Base-by-base conservation (phyloP, 108 stramenopile species). In the Cyclotella distinguenda region DNA sequence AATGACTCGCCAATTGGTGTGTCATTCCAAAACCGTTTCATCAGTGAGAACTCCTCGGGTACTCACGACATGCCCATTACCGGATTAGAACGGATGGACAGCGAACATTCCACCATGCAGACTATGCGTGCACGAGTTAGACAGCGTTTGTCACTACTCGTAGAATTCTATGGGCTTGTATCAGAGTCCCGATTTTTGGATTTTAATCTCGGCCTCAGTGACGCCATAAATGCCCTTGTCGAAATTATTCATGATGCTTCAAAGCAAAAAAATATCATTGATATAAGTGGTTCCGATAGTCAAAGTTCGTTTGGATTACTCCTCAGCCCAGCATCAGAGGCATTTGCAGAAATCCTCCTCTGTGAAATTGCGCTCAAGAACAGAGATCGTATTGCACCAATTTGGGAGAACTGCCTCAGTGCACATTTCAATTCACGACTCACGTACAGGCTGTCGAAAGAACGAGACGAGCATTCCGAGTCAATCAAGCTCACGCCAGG, bases 281-380 rank as follows among this genome's bases (percentile, higher is more conserved):
- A 44, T 2, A 19, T 2, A 21, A 36, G 53, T 28, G 43, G 57
- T 11, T 45, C 45, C 26, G 66, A 61, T 21, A 40, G 31, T 31
- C 64, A 67, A 28, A 62, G 30, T 43, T 32, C 50, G 18, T 38
- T 61, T 33, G 64, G 53, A 0, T 39, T 67, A 33, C 82, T 82
- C 25, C 38, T 93, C 8, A 90, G 89, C 62, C 88, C 91, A 46
- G 91, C 87, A 22, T 93, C 91, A 23, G 87, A 87, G 70, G 86
- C 91, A 3, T 84, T 93, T 40, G 87, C 87, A 23, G 93, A 94
- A 77, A 84, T 94, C 11, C 66, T 91, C 19, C 68, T 94, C 21
- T 87, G 85, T 54, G 93, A 94, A 66, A 84, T 91, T 31, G 79
- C 86, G 8, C 52, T 91, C 33, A 85, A 83, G 66, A 94, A 94